phyloP scores from a whole-genome alignment of 78 protist species.

The Thecamonas trahens region DNA sequence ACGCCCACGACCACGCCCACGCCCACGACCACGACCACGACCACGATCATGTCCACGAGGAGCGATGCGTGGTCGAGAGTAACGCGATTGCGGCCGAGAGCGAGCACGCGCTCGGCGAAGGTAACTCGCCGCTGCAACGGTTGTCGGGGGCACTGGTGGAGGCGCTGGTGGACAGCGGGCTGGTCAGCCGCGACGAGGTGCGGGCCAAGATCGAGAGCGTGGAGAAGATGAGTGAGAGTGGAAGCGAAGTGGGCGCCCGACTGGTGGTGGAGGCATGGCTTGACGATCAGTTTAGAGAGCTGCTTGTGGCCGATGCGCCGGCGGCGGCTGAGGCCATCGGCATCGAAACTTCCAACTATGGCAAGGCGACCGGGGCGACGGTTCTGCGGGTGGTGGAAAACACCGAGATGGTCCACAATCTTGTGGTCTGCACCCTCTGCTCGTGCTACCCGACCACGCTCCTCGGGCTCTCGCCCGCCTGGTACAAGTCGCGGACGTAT shows the following conservation, averaged over 20 bases:
- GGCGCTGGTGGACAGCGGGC: background rate
- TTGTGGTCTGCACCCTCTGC: conserved; percentile 55
- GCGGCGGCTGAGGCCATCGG: conserved; percentile 18
- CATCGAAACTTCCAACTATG: background rate
- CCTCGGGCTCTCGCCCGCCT: conserved; percentile 42
- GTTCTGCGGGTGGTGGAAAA: conserved; percentile 14
- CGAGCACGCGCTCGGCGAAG: background rate
- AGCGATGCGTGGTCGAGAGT: conserved; percentile 2
- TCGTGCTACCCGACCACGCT: conserved; percentile 40
- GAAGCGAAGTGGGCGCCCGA: conserved; percentile 4
- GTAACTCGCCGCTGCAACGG: background rate
- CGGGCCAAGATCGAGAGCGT: background rate
- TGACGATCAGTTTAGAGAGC: conserved; percentile 5
- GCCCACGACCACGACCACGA: background rate
- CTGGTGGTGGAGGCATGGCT: conserved; percentile 35
- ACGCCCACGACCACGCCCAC: background rate
- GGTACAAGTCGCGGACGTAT: conserved; percentile 33
- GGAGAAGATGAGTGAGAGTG: background rate
- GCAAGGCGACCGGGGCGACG: background rate
- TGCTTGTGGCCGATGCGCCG: conserved; percentile 4
- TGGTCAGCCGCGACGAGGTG: background rate
- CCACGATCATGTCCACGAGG: conserved; percentile 3
- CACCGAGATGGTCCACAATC: conserved; percentile 19
- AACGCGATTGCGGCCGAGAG: conserved; percentile 8
- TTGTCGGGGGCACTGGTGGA: background rate